Evolutionary conservation across 768 basidiomycete genomes (phyloP).

Genomic region (Clitopilus hobsonii): DNA sequence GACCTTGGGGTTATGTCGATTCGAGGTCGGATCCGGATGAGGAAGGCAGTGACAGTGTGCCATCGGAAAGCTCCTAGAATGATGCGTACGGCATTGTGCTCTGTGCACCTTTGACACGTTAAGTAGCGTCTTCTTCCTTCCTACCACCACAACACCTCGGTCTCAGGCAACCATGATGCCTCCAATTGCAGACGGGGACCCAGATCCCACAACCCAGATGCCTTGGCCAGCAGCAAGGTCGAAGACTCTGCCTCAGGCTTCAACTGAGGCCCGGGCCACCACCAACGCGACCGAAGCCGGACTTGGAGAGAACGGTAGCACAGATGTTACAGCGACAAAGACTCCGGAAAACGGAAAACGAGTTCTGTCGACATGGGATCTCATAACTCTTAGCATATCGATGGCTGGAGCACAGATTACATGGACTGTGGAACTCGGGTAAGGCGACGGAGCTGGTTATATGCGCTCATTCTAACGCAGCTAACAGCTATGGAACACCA

Average conservation of each 20-base stretch:
- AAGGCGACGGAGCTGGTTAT: conserved; percentile 19
- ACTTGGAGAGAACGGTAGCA: not conserved
- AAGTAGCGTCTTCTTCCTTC: conserved; percentile 5
- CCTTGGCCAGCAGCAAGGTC: conserved; percentile 59
- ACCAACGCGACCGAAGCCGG: conserved; percentile 2
- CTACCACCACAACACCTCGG: not conserved
- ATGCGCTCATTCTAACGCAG: conserved; percentile 9
- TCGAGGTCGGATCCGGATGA: too few species aligned
- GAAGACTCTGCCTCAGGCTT: conserved; percentile 2
- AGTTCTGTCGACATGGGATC: conserved; percentile 56
- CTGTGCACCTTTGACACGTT: conserved; percentile 4
- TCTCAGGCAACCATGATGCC: conserved; percentile 47
- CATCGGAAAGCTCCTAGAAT: conserved; percentile 6
- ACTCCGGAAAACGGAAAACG: conserved; percentile 26
- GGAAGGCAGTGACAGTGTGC: not conserved
- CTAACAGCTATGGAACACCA: conserved; percentile 85
- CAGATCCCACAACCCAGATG: conserved; percentile 75
- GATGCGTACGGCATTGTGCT: conserved; percentile 1
- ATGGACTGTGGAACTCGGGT: conserved; percentile 96
- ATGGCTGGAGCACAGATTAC: conserved; percentile 95
- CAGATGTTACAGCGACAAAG: not conserved
- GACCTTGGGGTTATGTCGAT: not conserved
- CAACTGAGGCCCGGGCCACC: not conserved
- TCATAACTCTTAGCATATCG: conserved; percentile 80
- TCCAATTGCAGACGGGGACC: conserved; percentile 54